phyloP scores from a whole-genome alignment of 2,329 filamentous ascomycete species.

The Sporothrix humicola region DNA sequence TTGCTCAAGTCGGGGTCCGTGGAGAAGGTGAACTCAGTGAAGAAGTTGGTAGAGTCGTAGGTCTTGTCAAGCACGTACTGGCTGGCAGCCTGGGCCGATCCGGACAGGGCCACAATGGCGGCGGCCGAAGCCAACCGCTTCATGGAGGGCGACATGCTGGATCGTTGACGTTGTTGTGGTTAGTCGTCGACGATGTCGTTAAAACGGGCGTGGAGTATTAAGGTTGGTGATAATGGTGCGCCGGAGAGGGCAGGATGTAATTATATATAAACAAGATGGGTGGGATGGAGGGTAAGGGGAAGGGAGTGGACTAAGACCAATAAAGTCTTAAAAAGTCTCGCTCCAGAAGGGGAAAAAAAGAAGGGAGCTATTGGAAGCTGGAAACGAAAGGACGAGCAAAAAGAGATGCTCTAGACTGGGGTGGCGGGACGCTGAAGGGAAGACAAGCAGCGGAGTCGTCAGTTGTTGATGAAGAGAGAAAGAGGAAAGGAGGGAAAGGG shows the following conservation, averaged over 20 bases:
- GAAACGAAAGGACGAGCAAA: conserved; percentile 38
- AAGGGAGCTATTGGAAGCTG: background rate
- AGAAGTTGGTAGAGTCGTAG: conserved; percentile 54
- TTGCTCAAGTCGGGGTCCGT: conserved; percentile 61
- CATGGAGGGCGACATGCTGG: conserved; percentile 30
- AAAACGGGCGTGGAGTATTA: background rate
- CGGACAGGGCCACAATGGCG: conserved; percentile 39
- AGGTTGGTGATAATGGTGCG: background rate
- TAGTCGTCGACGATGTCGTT: background rate
- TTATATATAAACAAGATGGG: background rate
- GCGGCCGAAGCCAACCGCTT: conserved; percentile 41
- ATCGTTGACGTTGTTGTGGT: background rate
- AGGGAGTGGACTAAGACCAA: background rate
- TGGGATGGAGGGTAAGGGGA: background rate
- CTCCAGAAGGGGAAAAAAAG: conserved; percentile 11
- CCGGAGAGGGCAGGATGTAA: background rate
- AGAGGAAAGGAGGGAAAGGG: conserved; percentile 17
- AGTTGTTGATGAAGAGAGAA: conserved; percentile 16
- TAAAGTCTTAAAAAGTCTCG: conserved; percentile 6
- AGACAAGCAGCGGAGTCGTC: conserved; percentile 17
- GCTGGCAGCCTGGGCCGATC: conserved; percentile 36
- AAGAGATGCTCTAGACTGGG: conserved; percentile 30
- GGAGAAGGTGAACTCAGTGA: conserved; percentile 55
- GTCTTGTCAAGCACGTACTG: conserved; percentile 50
- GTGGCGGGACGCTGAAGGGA: conserved; percentile 24